phyloP scores from a whole-genome alignment of 148 eudicot genomes.

The Cornus suecica region DNA sequence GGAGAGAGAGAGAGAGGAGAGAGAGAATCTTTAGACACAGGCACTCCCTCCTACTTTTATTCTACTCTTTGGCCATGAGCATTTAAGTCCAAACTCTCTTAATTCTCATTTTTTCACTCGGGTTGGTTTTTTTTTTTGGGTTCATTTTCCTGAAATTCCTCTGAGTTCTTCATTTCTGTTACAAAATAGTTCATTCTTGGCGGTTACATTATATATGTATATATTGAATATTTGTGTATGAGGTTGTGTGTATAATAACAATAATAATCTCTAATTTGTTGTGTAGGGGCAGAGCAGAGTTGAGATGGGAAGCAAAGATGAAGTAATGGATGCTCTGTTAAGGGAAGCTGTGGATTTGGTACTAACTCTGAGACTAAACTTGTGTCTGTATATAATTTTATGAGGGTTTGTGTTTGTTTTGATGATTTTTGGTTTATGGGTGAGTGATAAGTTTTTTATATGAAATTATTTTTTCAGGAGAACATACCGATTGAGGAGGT shows the following conservation, averaged over 20 bases:
- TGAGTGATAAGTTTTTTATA: constrained; percentile 5
- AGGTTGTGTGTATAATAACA: neutral
- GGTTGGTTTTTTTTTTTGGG: neutral
- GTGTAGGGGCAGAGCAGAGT: neutral
- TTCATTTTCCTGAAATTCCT: neutral
- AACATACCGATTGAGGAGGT: constrained; percentile 82
- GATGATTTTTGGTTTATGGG: neutral
- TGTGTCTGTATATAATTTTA: neutral
- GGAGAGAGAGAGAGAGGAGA: neutral
- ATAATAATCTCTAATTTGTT: neutral
- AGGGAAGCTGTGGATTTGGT: constrained; percentile 93
- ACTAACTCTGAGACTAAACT: constrained; percentile 23
- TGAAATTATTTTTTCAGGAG: constrained; percentile 50
- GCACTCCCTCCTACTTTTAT: neutral
- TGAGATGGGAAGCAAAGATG: constrained; percentile 60
- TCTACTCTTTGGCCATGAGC: too few relatives aligned
- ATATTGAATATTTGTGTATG: neutral
- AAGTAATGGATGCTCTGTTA: constrained; percentile 66
- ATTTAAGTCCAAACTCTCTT: neutral
- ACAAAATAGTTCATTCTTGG: neutral
- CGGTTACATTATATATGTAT: neutral
- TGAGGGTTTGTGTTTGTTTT: neutral
- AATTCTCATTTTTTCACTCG: neutral
- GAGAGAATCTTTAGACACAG: neutral
- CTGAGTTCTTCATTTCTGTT: neutral